A percentile compares a stretch with the other conserved stretches of the same genome.
These are phyloP conservation scores for Thielaviopsis musarum DNA, from an alignment of 2,329 filamentous ascomycete genomes.

Conservation along the genomic window DNA sequence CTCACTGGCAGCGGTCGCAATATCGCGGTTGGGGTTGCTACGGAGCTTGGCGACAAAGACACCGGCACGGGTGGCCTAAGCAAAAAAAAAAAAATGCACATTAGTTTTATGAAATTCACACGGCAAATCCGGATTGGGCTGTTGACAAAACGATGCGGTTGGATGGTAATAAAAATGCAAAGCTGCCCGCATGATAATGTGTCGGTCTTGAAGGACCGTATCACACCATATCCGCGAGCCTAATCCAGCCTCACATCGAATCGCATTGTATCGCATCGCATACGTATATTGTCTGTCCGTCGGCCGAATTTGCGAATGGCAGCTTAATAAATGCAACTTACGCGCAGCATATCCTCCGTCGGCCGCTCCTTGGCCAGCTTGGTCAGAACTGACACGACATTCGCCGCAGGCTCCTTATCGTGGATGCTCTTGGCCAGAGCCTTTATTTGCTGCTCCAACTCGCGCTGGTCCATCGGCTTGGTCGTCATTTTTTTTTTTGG, in stretches of 20 bases:
- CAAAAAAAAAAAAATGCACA: not conserved
- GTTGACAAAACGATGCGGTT: too few relatives aligned
- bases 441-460: constrained; percentile 61
- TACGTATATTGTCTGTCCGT: not conserved
- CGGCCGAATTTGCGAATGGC: not conserved
- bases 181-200: not conserved
- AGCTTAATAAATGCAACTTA: constrained; percentile 24
- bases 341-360: constrained; percentile 77
- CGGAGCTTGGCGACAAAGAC: constrained; percentile 71
- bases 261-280: not conserved
- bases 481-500: constrained; percentile 6
- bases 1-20: constrained; percentile 59
- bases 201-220: not conserved
- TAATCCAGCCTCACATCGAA: not conserved
- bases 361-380: constrained; percentile 68
- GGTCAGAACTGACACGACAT: constrained; percentile 57
- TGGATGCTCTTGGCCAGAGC: constrained; percentile 63
- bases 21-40: constrained; percentile 63
- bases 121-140: not conserved
- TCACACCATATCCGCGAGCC: not conserved
- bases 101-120: not conserved
- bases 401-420: constrained; percentile 56
- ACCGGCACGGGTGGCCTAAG: constrained; percentile 69
- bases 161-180: not conserved
- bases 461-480: constrained; percentile 56